Evolutionary conservation across 148 eudicot genomes (phyloP).

Genomic region (Vaccinium darrowii): DNA sequence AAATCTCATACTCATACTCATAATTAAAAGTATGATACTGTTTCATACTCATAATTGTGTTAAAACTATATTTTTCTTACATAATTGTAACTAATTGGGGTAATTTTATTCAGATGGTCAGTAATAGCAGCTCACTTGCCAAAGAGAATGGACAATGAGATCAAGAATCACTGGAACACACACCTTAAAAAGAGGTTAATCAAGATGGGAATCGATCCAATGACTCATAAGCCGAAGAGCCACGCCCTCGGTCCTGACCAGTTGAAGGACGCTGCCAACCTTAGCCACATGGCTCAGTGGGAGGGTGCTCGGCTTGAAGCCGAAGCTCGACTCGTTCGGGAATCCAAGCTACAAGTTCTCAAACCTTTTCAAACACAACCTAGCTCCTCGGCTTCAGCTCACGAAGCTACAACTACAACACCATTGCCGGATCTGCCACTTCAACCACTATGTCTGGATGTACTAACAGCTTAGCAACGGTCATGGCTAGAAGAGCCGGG

Average conservation of each 20-base stretch:
- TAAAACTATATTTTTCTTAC: background rate
- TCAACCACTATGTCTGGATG: constrained; percentile 28
- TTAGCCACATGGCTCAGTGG: constrained; percentile 53
- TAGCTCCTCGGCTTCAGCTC: background rate
- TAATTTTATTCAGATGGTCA: constrained; percentile 35
- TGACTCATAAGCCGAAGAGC: constrained; percentile 40
- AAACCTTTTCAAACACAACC: background rate
- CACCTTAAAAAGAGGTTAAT: constrained; percentile 35
- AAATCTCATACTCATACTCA: too few relatives aligned
- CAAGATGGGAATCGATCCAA: constrained; percentile 42
- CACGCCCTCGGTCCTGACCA: constrained; percentile 22
- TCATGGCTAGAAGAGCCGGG: background rate
- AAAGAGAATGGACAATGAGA: constrained; percentile 41
- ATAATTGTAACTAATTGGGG: background rate
- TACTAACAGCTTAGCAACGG: constrained; percentile 31
- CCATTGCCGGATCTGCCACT: constrained; percentile 2
- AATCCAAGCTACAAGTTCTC: constrained; percentile 11
- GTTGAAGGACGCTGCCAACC: constrained; percentile 21
- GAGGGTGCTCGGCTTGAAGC: constrained; percentile 47
- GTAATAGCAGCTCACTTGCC: constrained; percentile 40
- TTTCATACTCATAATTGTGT: too few relatives aligned
- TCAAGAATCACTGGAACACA: constrained; percentile 47
- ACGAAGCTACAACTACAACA: background rate
- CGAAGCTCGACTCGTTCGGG: constrained; percentile 35
- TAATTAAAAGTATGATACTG: too few relatives aligned